Evolutionary conservation across 2,329 filamentous ascomycete genomes (phyloP), one percentile per base, ranked within the genome.

Genomic region (Alternaria arborescens): DNA sequence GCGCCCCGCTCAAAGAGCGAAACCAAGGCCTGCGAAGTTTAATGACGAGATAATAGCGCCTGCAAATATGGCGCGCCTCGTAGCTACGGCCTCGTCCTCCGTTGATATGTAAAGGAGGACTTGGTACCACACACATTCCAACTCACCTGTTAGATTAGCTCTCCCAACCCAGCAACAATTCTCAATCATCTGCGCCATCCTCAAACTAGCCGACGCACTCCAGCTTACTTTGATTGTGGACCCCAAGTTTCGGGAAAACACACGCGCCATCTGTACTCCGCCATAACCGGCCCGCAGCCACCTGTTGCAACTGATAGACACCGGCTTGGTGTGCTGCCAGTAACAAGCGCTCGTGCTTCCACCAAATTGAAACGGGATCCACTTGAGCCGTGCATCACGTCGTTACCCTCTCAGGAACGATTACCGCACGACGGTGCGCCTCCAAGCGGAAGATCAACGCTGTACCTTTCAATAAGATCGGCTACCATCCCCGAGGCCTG

Each of bases 361-460:
- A 64, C 58, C 61, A 60, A 66, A 66, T 63, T 62, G 63, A 68
- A 66, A 67, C 72, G 69, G 67, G 73, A 71, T 71, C 69, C 71
- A 72, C 69, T 52, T 44, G 52, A 53, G 36, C 63, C 67, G 63
- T 69, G 65, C 65, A 62, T 54, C 61, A 38, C 16, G 30, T 52
- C 64, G 57, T 60, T 59, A 54, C 61, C 64, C 66, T 74, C 64
- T 66, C 62, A 68, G 66, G 66, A 53, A 69, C 59, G 56, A 58
- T 67, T 55, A 66, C 68, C 62, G 62, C 60, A 71, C 67, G 62
- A 67, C 71, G 58, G 69, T 65, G 64, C 67, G 60, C 60, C 62
- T 63, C 64, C 54, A 59, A 62, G 69, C 71, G 70, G 67, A 71
- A 68, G 74, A 78, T 78, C 75, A 71, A 54, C 74, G 60, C 48